phyloP scores from a whole-genome alignment of 2,329 filamentous ascomycete species.

The Colletotrichum scovillei region DNA sequence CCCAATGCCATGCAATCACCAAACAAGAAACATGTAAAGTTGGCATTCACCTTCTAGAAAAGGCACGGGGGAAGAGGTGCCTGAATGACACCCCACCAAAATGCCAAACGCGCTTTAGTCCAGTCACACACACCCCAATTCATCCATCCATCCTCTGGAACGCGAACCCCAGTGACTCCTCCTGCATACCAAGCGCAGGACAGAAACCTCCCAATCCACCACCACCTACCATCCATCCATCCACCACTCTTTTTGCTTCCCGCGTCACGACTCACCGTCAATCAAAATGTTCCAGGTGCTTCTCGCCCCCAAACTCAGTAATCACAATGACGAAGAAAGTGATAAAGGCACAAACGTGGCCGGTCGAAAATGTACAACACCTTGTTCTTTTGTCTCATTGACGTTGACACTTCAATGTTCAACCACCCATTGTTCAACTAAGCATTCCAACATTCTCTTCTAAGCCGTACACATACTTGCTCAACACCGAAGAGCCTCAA shows the following conservation, averaged over 20 bases:
- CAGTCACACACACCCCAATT: not conserved
- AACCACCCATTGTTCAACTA: not conserved
- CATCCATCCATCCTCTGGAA: slow-evolving; percentile 1
- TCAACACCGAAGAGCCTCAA: not conserved
- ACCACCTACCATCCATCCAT: not conserved
- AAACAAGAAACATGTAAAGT: not conserved
- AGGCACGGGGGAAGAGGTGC: too few relatives aligned
- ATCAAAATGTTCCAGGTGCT: not conserved
- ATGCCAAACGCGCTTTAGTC: not conserved
- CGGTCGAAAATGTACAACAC: not conserved
- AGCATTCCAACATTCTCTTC: not conserved
- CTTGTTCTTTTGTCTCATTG: not conserved
- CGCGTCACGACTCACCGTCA: not conserved
- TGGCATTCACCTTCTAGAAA: not conserved
- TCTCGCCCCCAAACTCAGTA: not conserved
- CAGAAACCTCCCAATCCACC: not conserved
- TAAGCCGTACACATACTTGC: not conserved
- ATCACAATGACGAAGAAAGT: not conserved
- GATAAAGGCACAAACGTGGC: slow-evolving; percentile 7
- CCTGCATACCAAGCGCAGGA: not conserved
- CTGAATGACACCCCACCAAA: not conserved
- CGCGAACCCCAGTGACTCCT: not conserved
- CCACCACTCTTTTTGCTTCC: not conserved
- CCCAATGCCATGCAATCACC: slow-evolving; percentile 5
- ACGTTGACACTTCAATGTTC: not conserved